Evolutionary conservation across 2,329 filamentous ascomycete genomes (phyloP), one percentile per base, ranked within the genome.

Genomic region (Cadophora sp.): DNA sequence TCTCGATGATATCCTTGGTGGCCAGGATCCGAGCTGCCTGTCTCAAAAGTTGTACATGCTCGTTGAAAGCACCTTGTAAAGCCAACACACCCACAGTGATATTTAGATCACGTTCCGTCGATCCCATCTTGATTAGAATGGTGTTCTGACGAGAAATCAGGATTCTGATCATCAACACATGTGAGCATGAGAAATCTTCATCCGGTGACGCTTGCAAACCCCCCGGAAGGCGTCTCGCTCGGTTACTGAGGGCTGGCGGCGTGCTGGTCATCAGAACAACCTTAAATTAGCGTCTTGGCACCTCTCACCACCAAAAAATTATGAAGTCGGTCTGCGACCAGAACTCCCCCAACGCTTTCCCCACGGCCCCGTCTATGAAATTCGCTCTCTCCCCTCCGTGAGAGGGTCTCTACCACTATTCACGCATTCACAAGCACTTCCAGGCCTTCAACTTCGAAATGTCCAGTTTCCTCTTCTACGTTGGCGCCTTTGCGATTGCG

Each of bases 51-150:
- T 88, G 85, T 67, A 97, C 79, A 82, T 99, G 95, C 79, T 99
- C 95, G 76, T 89, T 86, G 80, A 98, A 97, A 67, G 94, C 95
- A 75, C 96, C 96, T 81, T 99, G 96, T 22, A 99, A 87, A 73
- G 96, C 87, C 63, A 91, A 81, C 27, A 91, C 87, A 58, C 88
- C 89, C 43, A 91, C 80, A 2, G 84, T 87, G 68, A 87, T 75
- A 24, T 74, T 70, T 75, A 79, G 78, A 27, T 69, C 53, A 26
- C 48, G 34, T 16, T 60, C 62, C 56, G 27, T 66, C 24, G 69
- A 72, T 24, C 71, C 72, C 72, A 75, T 73, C 4, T 7, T 72
- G 48, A 56, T 48, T 22, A 51, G 37, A 46, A 22, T 34, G 34
- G 7, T 26, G 22, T 43, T 59, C 2, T 50, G 12, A n/a, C 43